A percentile compares a stretch with the other conserved stretches of the same genome.
phyloP scores from a whole-genome alignment of 805 yeast genomes.

The Cyberlindnera saturnus region DNA sequence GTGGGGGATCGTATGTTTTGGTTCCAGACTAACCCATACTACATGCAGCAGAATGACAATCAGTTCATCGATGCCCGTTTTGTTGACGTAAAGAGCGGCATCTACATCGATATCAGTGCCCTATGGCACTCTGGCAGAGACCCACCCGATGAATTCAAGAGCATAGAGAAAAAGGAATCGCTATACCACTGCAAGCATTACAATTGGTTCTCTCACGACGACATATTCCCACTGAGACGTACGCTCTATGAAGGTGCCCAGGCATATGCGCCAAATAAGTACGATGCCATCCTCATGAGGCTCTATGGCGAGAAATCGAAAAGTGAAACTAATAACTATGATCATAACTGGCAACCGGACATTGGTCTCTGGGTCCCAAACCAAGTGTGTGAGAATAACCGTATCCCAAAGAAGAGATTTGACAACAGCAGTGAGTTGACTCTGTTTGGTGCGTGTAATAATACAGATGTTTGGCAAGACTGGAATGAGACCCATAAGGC shows the following conservation, averaged over 20 bases:
- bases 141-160: conserved; percentile 6
- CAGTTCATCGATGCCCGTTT: conserved; percentile 39
- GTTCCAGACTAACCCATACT: conserved; percentile 29
- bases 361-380: conserved; percentile 43
- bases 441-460: conserved; percentile 34
- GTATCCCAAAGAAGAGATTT: conserved; percentile 25
- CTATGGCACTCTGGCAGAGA: conserved; percentile 18
- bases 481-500: conserved; percentile 26
- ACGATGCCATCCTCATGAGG: conserved; percentile 28
- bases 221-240: conserved; percentile 38
- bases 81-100: conserved; percentile 43
- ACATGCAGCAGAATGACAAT: conserved; percentile 33
- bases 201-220: conserved; percentile 25
- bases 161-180: conserved; percentile 8
- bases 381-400: conserved; percentile 27
- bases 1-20: conserved; percentile 29
- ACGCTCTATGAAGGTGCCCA: conserved; percentile 41
- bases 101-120: conserved; percentile 45
- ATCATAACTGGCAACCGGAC: conserved; percentile 34
- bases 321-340: conserved; percentile 15
- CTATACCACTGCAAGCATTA: conserved; percentile 25
- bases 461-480: conserved; percentile 31
- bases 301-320: conserved; percentile 31
- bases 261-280: conserved; percentile 38
- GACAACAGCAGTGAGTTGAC: conserved; percentile 26